Base-by-base conservation (phyloP, 805 yeast genomes). In the Candida quercuum region DNA sequence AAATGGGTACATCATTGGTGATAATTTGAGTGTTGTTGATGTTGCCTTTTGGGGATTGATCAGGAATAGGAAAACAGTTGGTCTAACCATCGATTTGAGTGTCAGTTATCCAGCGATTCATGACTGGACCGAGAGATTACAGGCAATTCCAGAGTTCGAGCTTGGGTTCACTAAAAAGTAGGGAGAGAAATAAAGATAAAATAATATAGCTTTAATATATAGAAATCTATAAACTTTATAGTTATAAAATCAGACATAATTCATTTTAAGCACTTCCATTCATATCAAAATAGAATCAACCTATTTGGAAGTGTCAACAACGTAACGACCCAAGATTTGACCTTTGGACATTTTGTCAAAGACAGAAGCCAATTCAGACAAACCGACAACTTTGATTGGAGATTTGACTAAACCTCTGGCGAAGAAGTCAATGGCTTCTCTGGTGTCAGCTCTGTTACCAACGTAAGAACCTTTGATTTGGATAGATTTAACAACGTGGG, bases 381-480 rank as follows among this genome's bases (percentile, higher is more conserved):
- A 71, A 41, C 88, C 87, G 37, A 79, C 87, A 61, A 87, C 59
- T 68, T 76, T 75, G 67, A 84, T 78, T 51, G 86, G 85, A 45
- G 86, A 74, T 61, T 72, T 69, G 59, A 82, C 81, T 57, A 77
- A 66, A 45, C 89, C 91, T 61, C 86, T 72, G 50, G 70, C 46
- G 64, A 79, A 81, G 73, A 83, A 81, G 53, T 80, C 85, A 48
- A 83, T 64, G 39, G 91, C 88, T 69, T 84, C 89, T 46, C 81
- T 74, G 48, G 91, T 76, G 66, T 86, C 95, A 48, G 83, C 82
- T 67, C 94, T 81, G 77, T 84, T 84, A 54, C 95, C 95, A 46
- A 86, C 95, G 59, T 83, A 83, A 37, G 94, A 84, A 52, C 93
- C 95, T 61, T 71, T 76, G 58, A 86, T 80, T 56, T 69, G 68